Evolutionary conservation across 495 filamentous ascomycete genomes (phyloP).

Genomic region (Aspergillus campestris): DNA sequence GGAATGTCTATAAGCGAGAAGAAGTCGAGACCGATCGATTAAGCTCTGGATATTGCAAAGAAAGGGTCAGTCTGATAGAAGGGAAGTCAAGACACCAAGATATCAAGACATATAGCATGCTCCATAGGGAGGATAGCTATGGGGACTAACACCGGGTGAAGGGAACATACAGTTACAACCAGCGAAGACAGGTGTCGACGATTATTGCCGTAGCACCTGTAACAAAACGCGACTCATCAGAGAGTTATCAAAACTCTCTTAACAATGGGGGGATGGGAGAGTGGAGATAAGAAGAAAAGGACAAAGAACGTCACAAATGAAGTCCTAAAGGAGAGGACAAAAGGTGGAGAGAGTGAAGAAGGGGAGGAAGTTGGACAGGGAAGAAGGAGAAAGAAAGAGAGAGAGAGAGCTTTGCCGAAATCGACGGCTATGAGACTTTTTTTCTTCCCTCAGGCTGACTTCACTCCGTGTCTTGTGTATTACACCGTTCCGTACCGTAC

Average conservation of each 20-base stretch:
- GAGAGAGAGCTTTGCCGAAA: slow-evolving; percentile 13
- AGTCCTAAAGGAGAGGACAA: slow-evolving; percentile 9
- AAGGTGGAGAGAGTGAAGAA: slow-evolving; percentile 2
- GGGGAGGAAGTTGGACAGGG: slow-evolving; percentile 3
- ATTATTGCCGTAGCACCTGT: slow-evolving; percentile 41
- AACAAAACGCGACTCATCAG: slow-evolving; percentile 37
- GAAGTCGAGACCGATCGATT: not conserved
- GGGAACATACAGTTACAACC: slow-evolving; percentile 17
- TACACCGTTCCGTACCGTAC: not conserved
- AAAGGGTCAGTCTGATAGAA: not conserved
- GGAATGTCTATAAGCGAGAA: no score
- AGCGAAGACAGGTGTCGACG: slow-evolving; percentile 37
- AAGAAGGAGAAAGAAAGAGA: slow-evolving; percentile 9
- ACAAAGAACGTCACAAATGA: slow-evolving; percentile 5
- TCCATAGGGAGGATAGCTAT: slow-evolving; percentile 10
- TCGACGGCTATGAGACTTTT: slow-evolving; percentile 14
- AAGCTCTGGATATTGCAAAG: not conserved
- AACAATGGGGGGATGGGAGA: slow-evolving; percentile 4
- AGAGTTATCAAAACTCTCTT: slow-evolving; percentile 31
- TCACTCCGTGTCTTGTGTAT: slow-evolving; percentile 5
- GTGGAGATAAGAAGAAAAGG: slow-evolving; percentile 1
- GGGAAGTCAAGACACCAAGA: not conserved
- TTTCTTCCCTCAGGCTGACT: no score
- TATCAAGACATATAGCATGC: not conserved
- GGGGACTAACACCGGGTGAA: slow-evolving; percentile 27